These are phyloP conservation scores for Tetrastigma voinierianum DNA, from an alignment of 164 flowering plant genomes.

Conservation along the genomic window DNA sequence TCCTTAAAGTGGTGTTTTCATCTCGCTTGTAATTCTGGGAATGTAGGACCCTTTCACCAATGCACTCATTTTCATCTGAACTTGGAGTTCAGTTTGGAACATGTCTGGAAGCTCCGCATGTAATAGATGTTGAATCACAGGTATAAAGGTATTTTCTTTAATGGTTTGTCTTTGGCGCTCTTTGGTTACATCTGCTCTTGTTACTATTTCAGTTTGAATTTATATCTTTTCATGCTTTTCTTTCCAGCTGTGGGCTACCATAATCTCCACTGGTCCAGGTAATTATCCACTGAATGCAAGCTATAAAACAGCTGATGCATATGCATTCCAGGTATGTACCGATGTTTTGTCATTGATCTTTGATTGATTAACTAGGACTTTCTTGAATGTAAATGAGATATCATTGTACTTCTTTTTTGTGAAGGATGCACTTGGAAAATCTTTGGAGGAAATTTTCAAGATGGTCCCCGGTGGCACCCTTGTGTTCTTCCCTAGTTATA, in stretches of 20 bases:
- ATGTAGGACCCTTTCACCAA: conserved; percentile 86
- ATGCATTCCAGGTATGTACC: conserved; percentile 72
- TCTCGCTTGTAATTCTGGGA: conserved; percentile 7
- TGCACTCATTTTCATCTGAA: conserved; percentile 89
- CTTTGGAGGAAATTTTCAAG: conserved; percentile 78
- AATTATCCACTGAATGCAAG: conserved; percentile 86
- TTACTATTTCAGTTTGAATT: background rate
- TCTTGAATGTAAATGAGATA: conserved; percentile 1
- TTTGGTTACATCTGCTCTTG: background rate
- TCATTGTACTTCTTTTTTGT: conserved; percentile 9
- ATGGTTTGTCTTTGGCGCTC: background rate
- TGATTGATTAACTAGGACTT: conserved; percentile 1
- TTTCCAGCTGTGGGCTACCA: conserved; percentile 77
- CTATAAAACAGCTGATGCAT: conserved; percentile 80
- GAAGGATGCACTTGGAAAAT: conserved; percentile 86
- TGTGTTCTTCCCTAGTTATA: conserved; percentile 96
- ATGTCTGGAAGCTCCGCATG: conserved; percentile 96
- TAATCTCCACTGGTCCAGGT: conserved; percentile 71
- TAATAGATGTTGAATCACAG: conserved; percentile 84
- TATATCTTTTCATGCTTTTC: conserved; percentile 6
- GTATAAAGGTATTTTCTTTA: conserved; percentile 24
- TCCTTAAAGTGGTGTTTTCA: background rate
- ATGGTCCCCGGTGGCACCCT: conserved; percentile 87
- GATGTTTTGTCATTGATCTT: background rate
- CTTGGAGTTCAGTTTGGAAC: conserved; percentile 93